These are phyloP conservation scores for Fomitopsis betulina DNA, from an alignment of 1,284 basidiomycete genomes.

Conservation along the genomic window DNA sequence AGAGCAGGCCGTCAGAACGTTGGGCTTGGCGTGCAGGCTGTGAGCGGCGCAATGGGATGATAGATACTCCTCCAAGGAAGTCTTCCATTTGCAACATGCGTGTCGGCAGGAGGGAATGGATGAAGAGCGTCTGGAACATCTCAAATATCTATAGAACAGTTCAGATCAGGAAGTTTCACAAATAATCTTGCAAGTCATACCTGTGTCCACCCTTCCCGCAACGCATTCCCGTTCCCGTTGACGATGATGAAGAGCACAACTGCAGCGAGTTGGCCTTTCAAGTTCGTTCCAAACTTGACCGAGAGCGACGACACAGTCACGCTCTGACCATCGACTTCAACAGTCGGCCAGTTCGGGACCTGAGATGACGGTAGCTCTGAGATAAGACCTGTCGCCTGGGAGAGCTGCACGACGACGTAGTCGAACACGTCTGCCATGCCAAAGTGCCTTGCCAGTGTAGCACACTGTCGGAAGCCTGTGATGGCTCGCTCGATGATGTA, in stretches of 20 bases:
- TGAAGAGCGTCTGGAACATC: slow-evolving; percentile 95
- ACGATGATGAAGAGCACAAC: slow-evolving; percentile 98
- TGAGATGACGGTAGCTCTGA: slow-evolving; percentile 70
- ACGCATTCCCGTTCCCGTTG: slow-evolving; percentile 93
- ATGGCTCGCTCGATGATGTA: slow-evolving; percentile 94
- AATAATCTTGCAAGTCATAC: slow-evolving; percentile 31
- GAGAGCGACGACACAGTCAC: slow-evolving; percentile 91
- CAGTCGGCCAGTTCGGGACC: slow-evolving; percentile 81
- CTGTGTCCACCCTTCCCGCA: slow-evolving; percentile 93
- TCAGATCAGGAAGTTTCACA: neutral
- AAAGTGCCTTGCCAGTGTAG: slow-evolving; percentile 88
- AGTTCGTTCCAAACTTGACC: slow-evolving; percentile 91
- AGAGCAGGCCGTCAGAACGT: slow-evolving; percentile 85
- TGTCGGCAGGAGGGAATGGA: slow-evolving; percentile 86
- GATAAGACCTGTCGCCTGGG: slow-evolving; percentile 81
- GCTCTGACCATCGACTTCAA: slow-evolving; percentile 90
- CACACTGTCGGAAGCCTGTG: slow-evolving; percentile 94
- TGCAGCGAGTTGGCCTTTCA: slow-evolving; percentile 94
- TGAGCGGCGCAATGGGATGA: slow-evolving; percentile 82
- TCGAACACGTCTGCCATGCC: slow-evolving; percentile 94
- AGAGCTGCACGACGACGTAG: slow-evolving; percentile 90
- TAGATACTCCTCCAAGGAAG: slow-evolving; percentile 85
- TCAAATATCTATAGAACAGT: slow-evolving; percentile 75
- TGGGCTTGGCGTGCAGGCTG: slow-evolving; percentile 63
- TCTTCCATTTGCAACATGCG: slow-evolving; percentile 96